Base-by-base conservation (phyloP, 192 early-diverging fungal genomes). In the Podila horticola region DNA sequence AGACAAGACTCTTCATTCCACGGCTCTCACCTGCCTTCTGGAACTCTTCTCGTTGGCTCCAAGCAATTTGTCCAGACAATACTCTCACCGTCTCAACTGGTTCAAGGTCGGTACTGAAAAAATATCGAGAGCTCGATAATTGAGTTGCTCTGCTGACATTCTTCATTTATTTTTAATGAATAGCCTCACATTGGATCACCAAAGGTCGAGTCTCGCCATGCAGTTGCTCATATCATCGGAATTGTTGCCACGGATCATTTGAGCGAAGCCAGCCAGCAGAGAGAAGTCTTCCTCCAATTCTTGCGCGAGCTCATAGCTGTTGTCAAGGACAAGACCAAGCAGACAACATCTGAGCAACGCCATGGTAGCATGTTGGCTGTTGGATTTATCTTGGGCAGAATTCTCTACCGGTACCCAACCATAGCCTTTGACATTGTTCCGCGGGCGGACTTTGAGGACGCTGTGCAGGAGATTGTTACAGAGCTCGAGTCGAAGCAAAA, bases 41-140 rank as follows among this genome's bases (percentile, higher is more conserved):
- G 94, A 95, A 69, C 72, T 94, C 24, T 87, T 95, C 7, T 92
- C 92, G 1, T 71, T 94, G 11, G 87, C 88, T 1, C 93, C 94
- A 4, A 83, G 87, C 19, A 74, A 76, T 41, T 70, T 94, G 5
- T 85, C 90, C 0, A 82, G 77, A 1, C 74, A 84, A 31, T 92
- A 88, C 63, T 82, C 77, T 2, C 74, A 84, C 11, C 86, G 82
- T 33, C 67, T 85, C 15, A 85, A 82, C 26, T 90, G 88, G 88
- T 66, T 84, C 31, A 82, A 79, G 72, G 83, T 84, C 10, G 52
- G 10, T 60, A 50, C 9, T 20, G 24, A 24, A 26, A 55, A 22
- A 55, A 24, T n/a, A 20, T 5, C 20, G n/a, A 0, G n/a, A 26
- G 24, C 9, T 10, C 6, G 20, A 2, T 59, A 24, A 38, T 68